Conservation (phyloP, 768 basidiomycete species). For the Lepiota venenata region DNA sequence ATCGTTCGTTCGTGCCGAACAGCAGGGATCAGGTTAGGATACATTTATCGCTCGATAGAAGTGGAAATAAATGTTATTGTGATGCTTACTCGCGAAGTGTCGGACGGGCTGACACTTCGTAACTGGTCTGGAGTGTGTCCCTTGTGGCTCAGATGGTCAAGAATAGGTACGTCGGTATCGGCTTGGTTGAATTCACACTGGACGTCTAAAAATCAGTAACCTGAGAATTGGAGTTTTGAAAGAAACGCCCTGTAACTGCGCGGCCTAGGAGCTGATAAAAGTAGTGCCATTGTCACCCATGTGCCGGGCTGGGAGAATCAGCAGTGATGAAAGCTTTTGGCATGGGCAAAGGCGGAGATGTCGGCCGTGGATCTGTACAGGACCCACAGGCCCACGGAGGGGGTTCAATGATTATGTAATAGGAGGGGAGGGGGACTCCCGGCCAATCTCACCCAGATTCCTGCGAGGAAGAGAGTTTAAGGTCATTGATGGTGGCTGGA, state of each 20-base stretch:
- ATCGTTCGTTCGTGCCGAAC: neutral
- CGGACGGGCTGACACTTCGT: too few species aligned
- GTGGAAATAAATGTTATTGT: neutral
- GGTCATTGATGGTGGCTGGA: constrained; percentile 6
- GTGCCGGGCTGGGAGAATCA: neutral
- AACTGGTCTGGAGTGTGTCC: neutral
- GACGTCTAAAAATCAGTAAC: too few species aligned
- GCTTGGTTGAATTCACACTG: too few species aligned
- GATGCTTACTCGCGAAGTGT: neutral
- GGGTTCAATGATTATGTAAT: neutral
- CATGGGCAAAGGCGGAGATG: neutral
- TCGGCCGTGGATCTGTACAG: neutral
- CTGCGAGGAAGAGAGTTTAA: constrained; percentile 5
- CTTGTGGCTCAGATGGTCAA: neutral
- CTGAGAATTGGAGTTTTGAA: too few species aligned
- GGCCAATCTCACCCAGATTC: constrained; percentile 4
- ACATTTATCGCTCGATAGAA: too few species aligned
- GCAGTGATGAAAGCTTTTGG: neutral
- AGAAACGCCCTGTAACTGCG: neutral
- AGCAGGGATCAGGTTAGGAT: neutral
- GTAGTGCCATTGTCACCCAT: constrained; percentile 1
- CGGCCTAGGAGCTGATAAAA: neutral
- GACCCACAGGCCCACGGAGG: neutral
- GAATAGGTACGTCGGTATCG: too few species aligned
- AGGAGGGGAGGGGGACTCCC: neutral